Evolutionary conservation across 345 rosid genomes (phyloP), one percentile per base, ranked within the genome.

Genomic region (Odontarrhena argentea): DNA sequence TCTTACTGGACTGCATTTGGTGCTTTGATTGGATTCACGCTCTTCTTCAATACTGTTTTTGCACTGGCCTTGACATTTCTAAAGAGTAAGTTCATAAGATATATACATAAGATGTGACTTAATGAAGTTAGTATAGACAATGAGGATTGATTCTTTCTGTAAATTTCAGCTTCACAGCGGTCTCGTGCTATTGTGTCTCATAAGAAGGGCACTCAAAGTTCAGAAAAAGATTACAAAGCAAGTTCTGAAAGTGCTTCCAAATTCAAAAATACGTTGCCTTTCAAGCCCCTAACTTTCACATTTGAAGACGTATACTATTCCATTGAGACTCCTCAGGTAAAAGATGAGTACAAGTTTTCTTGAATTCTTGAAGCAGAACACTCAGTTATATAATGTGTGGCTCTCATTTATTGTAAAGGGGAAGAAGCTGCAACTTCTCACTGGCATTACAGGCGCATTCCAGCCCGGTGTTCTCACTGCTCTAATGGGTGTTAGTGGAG

Each of bases 401-500:
- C 14, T 68, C 32, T 47, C 40, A 47, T 38, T 49, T 58, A 3
- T 59, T 55, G 46, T 69, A 44, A 37, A 55, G 69, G 67, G 72
- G 57, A 81, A 61, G 65, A 80, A 64, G 72, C 80, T 87, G n/a
- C 86, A 85, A 54, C 83, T 87, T 18, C 94, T 87, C 30, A 44
- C 49, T 13, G 76, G 74, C 35, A 73, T 83, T 36, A 76, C 84
- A 7, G 82, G 94, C 0, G 76, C 88, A 61, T 87, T 87, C 63
- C 70, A 84, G 75, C 88, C 90, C 0, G 87, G 94, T 42, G 74
- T 85, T 44, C 83, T 87, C 5, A 85, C 86, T 10, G 90, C 90
- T 13, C 32, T 87, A 42, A 85, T 87, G 90, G 88, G 90, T 2
- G 86, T 77, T 10, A 85, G 85, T 70, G 94, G 94, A 4, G 88